Evolutionary conservation across 192 early-diverging fungal species (phyloP).

Genomic region (Cetraspora pellucida): DNA sequence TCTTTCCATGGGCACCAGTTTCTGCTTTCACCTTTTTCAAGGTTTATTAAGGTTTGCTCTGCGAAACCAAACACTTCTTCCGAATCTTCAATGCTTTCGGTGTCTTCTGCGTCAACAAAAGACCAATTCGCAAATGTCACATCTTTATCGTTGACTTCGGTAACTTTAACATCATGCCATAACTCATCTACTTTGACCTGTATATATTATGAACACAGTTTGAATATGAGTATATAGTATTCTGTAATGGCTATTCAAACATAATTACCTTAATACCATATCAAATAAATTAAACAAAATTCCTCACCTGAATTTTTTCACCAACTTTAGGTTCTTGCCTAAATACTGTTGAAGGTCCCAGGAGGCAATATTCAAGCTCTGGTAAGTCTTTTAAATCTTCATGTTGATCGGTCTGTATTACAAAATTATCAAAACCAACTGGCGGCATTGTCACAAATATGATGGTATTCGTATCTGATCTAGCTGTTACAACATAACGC

Average conservation of each 20-base stretch:
- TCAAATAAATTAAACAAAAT: not conserved
- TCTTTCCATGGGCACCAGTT: conserved; percentile 22
- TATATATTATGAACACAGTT: not conserved
- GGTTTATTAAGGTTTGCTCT: not conserved
- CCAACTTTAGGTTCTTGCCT: conserved; percentile 29
- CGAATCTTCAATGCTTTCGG: not conserved
- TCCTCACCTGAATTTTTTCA: conserved; percentile 31
- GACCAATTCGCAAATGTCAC: conserved; percentile 11
- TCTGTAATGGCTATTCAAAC: not conserved
- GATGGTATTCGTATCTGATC: not conserved
- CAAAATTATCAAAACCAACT: conserved; percentile 12
- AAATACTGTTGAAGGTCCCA: conserved; percentile 24
- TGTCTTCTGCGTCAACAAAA: not conserved
- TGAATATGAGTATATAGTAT: not conserved
- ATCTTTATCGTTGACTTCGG: conserved; percentile 14
- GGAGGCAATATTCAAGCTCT: conserved; percentile 18
- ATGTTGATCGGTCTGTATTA: not conserved
- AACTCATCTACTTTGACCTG: not conserved
- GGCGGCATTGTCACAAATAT: conserved; percentile 12
- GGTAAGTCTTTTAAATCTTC: not conserved
- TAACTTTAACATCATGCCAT: conserved; percentile 31
- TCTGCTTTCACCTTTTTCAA: conserved; percentile 1
- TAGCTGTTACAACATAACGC: conserved; percentile 31
- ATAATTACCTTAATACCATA: not conserved
- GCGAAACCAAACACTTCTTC: not conserved